phyloP scores from a whole-genome alignment of 176 grass and related monocot genomes.

The Hsuehochloa calcarea region DNA sequence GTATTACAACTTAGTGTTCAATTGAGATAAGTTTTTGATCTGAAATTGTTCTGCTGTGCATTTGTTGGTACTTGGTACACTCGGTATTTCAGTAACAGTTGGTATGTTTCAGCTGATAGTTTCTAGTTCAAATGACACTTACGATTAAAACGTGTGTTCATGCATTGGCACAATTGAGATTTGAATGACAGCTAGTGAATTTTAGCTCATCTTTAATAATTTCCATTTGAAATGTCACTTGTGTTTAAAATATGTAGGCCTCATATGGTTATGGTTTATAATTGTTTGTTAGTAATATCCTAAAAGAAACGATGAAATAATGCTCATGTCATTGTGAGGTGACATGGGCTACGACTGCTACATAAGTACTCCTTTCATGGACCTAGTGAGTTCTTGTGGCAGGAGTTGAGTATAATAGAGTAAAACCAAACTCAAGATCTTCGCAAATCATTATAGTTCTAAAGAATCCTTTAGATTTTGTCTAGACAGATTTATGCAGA shows the following conservation, averaged over 20 bases:
- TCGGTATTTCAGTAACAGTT: neutral
- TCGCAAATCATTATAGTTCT: too few species aligned
- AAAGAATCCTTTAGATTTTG: too few species aligned
- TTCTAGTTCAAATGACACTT: neutral
- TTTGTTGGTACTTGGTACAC: neutral
- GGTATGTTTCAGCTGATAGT: neutral
- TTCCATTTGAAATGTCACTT: conserved; percentile 6
- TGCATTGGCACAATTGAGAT: neutral
- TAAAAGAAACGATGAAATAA: neutral
- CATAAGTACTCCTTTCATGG: neutral
- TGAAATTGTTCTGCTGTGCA: neutral
- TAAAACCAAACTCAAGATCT: too few species aligned
- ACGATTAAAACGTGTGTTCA: neutral
- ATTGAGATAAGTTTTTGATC: neutral
- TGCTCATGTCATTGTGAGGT: neutral
- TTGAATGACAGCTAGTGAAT: neutral
- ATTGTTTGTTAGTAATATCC: neutral
- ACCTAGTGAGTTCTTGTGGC: too few species aligned
- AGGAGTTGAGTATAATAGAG: too few species aligned
- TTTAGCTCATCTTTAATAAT: neutral
- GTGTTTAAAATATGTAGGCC: neutral
- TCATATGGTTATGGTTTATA: neutral
- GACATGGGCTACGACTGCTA: neutral
- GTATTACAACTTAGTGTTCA: neutral
- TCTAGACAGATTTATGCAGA: conserved; percentile 52